These are phyloP conservation scores for Mycena epipterygia DNA, from an alignment of 768 basidiomycete species.

Conservation along the genomic window DNA sequence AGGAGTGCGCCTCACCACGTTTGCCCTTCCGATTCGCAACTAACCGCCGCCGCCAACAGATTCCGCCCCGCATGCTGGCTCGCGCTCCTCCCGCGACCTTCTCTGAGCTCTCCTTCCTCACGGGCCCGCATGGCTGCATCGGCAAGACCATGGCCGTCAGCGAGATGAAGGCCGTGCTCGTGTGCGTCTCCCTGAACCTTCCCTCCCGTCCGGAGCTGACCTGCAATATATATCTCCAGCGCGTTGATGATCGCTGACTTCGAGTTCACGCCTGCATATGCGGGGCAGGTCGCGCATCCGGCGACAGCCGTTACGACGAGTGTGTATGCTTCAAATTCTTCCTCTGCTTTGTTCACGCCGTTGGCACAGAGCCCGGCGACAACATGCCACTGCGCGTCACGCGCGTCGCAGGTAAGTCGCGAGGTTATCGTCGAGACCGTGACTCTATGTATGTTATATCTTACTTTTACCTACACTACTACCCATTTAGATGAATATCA, in stretches of 20 bases:
- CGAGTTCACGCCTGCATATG: slow-evolving; percentile 58
- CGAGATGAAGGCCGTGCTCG: slow-evolving; percentile 63
- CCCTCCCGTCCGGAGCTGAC: neutral
- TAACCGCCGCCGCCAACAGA: slow-evolving; percentile 37
- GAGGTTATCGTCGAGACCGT: too few species aligned
- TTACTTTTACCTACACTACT: too few species aligned
- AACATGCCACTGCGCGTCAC: slow-evolving; percentile 53
- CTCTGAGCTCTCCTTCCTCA: slow-evolving; percentile 57
- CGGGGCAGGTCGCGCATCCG: slow-evolving; percentile 56
- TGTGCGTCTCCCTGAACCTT: slow-evolving; percentile 35
- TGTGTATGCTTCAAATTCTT: slow-evolving; percentile 38
- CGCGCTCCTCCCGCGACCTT: slow-evolving; percentile 51
- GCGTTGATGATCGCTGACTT: slow-evolving; percentile 58
- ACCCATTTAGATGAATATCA: too few species aligned
- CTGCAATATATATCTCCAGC: slow-evolving; percentile 34
- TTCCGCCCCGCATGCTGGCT: slow-evolving; percentile 65
- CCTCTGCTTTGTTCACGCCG: neutral
- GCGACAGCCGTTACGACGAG: slow-evolving; percentile 64
- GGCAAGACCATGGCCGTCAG: slow-evolving; percentile 63
- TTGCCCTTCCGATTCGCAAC: neutral
- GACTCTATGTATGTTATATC: too few species aligned
- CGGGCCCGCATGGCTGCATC: slow-evolving; percentile 62
- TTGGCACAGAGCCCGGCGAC: slow-evolving; percentile 53
- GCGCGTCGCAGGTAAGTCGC: slow-evolving; percentile 24
- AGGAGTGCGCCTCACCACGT: slow-evolving; percentile 59